Base-by-base conservation (phyloP, 2,329 filamentous ascomycete genomes). In the Neopestalotiopsis sp. region DNA sequence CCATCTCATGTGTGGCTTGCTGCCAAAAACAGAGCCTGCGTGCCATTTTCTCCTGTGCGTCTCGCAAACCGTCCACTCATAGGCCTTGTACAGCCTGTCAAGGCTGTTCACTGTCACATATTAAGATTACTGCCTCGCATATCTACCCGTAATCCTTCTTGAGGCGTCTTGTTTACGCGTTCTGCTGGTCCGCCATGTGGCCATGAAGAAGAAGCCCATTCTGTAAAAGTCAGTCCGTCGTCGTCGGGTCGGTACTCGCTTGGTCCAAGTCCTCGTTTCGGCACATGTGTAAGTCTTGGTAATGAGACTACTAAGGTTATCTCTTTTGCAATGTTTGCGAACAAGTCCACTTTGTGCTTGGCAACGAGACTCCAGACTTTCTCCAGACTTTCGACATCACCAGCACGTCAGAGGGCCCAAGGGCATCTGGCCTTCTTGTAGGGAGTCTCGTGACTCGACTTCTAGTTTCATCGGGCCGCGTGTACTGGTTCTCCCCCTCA, bases 41-140 rank as follows among this genome's bases (percentile, higher is more conserved):
- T 38, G 4, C 13, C 34, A 38, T n/a, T 38, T 14, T 61, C 32
- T 61, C n/a, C 28, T n/a, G 14, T 4, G 17, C 28, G 14, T 34
- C 28, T 34, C 59, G 59, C n/a, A 30, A 61, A 61, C 32, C 32
- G 59, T 13, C 59, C 59, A 61, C 30, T 61, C 59, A 61, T 61
- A 13, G 38, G 32, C n/a, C 32, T 17, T 61, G 30, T n/a, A 61
- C 13, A 38, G 34, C 10, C 34, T 28, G 24, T 28, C 24, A 28
- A 28, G 24, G 24, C 34, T 38, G 24, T 30, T 20, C 28, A 9
- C n/a, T 20, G 28, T 20, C n/a, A 34, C 34, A 38, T 20, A 30
- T 38, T 38, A 13, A n/a, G 17, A 20, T 34, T 61, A 17, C 30
- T 4, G 30, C 30, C 57, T 17, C 57, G 24, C 24, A 59, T 30